Percentiles rank a stretch among this genome's conserved stretches.
phyloP scores from a whole-genome alignment of 192 early-diverging fungal genomes.

The Chytriomyces confervae region DNA sequence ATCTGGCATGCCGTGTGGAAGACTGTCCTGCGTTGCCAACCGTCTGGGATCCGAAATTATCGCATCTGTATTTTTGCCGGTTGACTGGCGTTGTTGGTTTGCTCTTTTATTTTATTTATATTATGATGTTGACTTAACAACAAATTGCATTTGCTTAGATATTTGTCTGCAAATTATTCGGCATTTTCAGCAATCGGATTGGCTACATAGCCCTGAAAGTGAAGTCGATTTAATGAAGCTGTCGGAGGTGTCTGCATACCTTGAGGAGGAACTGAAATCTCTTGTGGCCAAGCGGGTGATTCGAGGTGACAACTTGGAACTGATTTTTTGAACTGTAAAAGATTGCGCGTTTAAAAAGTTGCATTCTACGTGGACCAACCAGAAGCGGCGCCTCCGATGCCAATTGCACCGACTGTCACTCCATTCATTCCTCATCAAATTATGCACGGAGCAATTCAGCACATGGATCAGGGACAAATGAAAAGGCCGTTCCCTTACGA shows the following conservation, averaged over 20 bases:
- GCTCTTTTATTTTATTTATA: background rate
- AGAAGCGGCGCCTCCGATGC: background rate
- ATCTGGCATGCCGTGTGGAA: constrained; percentile 48
- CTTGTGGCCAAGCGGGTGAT: background rate
- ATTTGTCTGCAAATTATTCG: constrained; percentile 16
- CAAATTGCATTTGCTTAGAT: background rate
- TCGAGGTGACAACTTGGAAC: background rate
- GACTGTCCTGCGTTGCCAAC: constrained; percentile 11
- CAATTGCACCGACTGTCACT: background rate
- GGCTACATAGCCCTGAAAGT: background rate
- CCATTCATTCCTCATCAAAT: background rate
- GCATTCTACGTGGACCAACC: background rate
- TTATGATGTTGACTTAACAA: background rate
- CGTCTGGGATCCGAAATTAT: background rate
- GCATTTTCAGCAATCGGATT: constrained; percentile 21
- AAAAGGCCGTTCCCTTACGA: background rate
- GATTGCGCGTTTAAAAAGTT: too few relatives aligned
- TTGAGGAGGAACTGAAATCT: constrained; percentile 10
- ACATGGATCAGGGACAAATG: background rate
- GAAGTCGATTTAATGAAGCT: constrained; percentile 16
- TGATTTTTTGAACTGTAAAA: background rate
- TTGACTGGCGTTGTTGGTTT: constrained; percentile 29
- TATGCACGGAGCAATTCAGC: background rate
- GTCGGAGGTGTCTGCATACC: background rate
- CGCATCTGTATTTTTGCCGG: background rate